A percentile compares a stretch with the other conserved stretches of the same genome.
Evolutionary conservation across 2,329 filamentous ascomycete genomes (phyloP).

Genomic region (Xylariaceae sp.): DNA sequence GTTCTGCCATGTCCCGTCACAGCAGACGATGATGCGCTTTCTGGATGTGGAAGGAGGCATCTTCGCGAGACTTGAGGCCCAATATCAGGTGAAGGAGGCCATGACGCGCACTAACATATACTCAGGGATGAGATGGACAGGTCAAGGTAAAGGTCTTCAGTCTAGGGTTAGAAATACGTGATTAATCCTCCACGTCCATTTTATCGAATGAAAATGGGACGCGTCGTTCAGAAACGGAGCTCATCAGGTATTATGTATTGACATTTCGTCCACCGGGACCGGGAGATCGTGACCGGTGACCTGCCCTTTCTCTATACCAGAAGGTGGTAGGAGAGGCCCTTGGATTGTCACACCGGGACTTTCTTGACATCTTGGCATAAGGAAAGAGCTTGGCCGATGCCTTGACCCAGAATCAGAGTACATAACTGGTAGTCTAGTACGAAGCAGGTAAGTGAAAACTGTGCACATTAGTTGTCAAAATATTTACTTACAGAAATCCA

Average conservation of each 20-base stretch:
- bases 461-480: not conserved
- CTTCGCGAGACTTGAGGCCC: not conserved
- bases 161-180: not conserved
- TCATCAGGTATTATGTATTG: not conserved
- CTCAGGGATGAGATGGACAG: not conserved
- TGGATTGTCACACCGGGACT: too few relatives aligned
- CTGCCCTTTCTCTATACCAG: not conserved
- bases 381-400: not conserved
- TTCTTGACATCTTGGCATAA: not conserved
- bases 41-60: constrained; percentile 19
- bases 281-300: not conserved
- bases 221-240: too few relatives aligned
- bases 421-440: not conserved
- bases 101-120: not conserved
- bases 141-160: not conserved
- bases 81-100: not conserved
- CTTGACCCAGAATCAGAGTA: not conserved
- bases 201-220: too few relatives aligned
- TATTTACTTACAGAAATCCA: too few relatives aligned
- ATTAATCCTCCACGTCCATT: too few relatives aligned
- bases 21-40: constrained; percentile 48
- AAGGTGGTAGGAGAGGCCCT: not conserved
- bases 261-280: not conserved
- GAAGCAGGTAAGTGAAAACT: not conserved
- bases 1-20: constrained; percentile 52